These are phyloP conservation scores for Stagonosporopsis cucurbitacearum DNA, from an alignment of 2,329 filamentous ascomycete species.

Conservation along the genomic window DNA sequence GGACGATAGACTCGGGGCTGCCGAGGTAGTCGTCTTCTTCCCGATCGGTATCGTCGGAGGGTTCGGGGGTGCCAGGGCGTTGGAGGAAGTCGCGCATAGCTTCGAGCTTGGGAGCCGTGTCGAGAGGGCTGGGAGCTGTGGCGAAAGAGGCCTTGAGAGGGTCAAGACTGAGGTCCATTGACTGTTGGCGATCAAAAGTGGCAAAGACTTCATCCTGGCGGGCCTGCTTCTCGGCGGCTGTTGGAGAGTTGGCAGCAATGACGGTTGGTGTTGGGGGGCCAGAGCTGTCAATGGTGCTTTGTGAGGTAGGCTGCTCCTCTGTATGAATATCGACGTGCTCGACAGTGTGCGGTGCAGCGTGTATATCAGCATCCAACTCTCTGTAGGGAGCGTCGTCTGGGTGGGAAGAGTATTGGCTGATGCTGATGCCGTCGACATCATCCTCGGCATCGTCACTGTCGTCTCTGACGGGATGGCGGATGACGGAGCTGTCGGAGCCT, in stretches of 20 bases:
- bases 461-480: conserved; percentile 58
- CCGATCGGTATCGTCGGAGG: conserved; percentile 50
- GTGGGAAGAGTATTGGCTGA: conserved; percentile 57
- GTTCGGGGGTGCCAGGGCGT: conserved; percentile 61
- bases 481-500: conserved; percentile 60
- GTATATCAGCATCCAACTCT: neutral
- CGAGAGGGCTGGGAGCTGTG: conserved; percentile 38
- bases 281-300: conserved; percentile 49
- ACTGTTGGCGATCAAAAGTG: conserved; percentile 55
- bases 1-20: conserved; percentile 90
- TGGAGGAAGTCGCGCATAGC: conserved; percentile 48
- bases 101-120: conserved; percentile 47
- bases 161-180: conserved; percentile 62
- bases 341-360: neutral
- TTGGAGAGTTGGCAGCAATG: conserved; percentile 28
- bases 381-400: conserved; percentile 38
- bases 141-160: conserved; percentile 58
- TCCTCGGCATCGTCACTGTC: conserved; percentile 35
- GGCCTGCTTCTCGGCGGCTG: conserved; percentile 37
- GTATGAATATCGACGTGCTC: conserved; percentile 3
- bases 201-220: conserved; percentile 55
- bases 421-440: conserved; percentile 62
- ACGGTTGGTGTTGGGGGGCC: conserved; percentile 57
- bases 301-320: conserved; percentile 43
- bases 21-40: conserved; percentile 54